Conservation (phyloP, 2,329 filamentous ascomycete genomes). For the Pleoardoris graminearum region DNA sequence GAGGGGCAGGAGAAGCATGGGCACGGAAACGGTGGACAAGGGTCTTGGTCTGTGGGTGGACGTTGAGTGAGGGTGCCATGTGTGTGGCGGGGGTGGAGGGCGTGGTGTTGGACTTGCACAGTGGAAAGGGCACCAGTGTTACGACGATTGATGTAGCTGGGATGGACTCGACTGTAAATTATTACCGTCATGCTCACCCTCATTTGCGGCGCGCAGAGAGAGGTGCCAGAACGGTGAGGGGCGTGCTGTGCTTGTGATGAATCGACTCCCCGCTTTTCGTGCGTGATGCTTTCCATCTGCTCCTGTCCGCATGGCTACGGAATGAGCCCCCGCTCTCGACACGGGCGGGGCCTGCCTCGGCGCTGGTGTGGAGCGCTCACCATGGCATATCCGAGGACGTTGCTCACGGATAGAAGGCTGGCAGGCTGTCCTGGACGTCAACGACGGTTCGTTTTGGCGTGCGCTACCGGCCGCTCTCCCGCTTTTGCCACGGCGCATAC, state of each 20-base stretch:
- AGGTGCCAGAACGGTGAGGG: neutral
- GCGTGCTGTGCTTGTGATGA: constrained; percentile 2
- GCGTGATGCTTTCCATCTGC: constrained; percentile 5
- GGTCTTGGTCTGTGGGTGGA: constrained; percentile 2
- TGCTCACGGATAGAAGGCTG: too few species aligned
- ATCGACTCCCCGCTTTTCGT: constrained; percentile 1
- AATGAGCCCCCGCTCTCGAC: neutral
- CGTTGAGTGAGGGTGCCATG: constrained; percentile 2
- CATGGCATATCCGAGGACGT: neutral
- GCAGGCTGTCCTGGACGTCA: neutral
- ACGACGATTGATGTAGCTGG: neutral
- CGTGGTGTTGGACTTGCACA: neutral
- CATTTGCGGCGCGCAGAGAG: neutral
- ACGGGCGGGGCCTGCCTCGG: neutral
- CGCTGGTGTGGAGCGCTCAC: neutral
- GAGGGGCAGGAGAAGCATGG: neutral
- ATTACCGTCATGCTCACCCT: neutral
- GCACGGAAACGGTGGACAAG: constrained; percentile 2
- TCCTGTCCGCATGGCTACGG: constrained; percentile 8
- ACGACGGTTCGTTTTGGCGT: constrained; percentile 4
- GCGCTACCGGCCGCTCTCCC: constrained; percentile 4
- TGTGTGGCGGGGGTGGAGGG: neutral
- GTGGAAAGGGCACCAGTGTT: neutral
- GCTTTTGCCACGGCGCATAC: constrained; percentile 2
- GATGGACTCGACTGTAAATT: neutral